Evolutionary conservation across 176 grass and related monocot genomes (phyloP).

Genomic region (Avena sativa): DNA sequence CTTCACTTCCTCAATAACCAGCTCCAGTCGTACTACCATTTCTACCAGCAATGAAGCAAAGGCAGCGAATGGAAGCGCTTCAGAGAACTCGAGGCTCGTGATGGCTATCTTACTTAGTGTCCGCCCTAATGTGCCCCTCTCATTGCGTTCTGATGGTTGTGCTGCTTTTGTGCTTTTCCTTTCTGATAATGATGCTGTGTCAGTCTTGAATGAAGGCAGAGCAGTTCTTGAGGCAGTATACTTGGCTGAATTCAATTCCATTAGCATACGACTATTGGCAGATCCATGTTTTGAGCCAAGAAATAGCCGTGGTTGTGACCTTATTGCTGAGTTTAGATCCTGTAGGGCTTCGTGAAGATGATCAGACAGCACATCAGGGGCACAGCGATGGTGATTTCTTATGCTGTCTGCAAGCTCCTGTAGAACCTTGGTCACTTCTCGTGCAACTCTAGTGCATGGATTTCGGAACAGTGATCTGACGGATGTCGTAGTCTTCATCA

Average conservation of each 20-base stretch:
- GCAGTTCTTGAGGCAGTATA: conserved; percentile 25
- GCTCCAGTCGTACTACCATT: conserved; percentile 84
- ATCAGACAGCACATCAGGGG: conserved; percentile 69
- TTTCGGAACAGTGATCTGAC: conserved; percentile 70
- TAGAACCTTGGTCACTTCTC: conserved; percentile 84
- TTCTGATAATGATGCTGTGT: conserved; percentile 52
- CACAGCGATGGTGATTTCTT: conserved; percentile 57
- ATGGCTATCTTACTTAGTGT: conserved; percentile 86
- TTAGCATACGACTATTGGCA: conserved; percentile 40
- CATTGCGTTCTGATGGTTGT: conserved; percentile 33
- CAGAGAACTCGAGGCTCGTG: conserved; percentile 83
- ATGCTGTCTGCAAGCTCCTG: conserved; percentile 72
- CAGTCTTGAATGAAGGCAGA: conserved; percentile 71
- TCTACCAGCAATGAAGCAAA: conserved; percentile 92
- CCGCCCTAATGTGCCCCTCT: conserved; percentile 53
- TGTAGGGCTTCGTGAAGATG: conserved; percentile 76
- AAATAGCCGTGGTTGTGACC: conserved; percentile 74
- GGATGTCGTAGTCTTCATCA: conserved; percentile 66
- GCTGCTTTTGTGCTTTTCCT: conserved; percentile 43
- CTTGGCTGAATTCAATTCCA: conserved; percentile 43
- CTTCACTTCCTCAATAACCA: conserved; percentile 92
- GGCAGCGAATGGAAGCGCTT: conserved; percentile 89
- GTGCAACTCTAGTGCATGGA: conserved; percentile 75
- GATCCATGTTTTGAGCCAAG: conserved; percentile 58
- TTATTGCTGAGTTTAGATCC: conserved; percentile 70